Evolutionary conservation across 768 basidiomycete genomes (phyloP), one percentile per base, ranked within the genome.

Genomic region (Hygrophoropsis aurantiaca): DNA sequence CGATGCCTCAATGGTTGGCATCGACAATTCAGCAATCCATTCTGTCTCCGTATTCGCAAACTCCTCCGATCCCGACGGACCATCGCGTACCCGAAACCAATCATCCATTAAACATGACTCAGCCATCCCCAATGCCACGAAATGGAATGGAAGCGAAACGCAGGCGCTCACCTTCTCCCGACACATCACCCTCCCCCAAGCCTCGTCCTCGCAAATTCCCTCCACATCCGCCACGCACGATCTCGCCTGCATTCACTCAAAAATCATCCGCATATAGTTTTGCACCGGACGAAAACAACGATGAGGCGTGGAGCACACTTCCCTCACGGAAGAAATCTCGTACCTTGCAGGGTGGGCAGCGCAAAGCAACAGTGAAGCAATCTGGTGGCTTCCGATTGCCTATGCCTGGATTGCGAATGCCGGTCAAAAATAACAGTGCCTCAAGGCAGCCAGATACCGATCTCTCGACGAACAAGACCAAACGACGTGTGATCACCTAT

Each of bases 401-500:
- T 8, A 26, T 30, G 3, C 45, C 43, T 23, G 4, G 30, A 1
- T 25, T n/a, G 40, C 42, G 23, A 33, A 34, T 11, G 5, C 40
- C 6, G 43, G 8, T 43, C 13, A 34, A 20, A 10, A 27, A 9
- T 33, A 11, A 4, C 3, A 16, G 32, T 53, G 2, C 40, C 33
- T 8, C 43, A 55, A 6, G 26, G 36, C n/a, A 26, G 42, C 18
- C 40, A 33, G 32, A 25, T n/a, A 4, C 23, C 10, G 34, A 5
- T 2, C 32, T 32, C 27, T 6, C 34, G 8, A 25, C 11, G 3
- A 25, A 13, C 10, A 43, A 44, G 8, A 44, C n/a, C 18, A 54
- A 41, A 20, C 47, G 24, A 16, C 63, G 63, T 3, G 55, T 66
- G 7, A 58, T 66, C 36, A 65, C 58, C 2, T 65, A 65, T 42